Conservation (phyloP, 176 grass and related monocot genomes). For the Pharus latifolius region DNA sequence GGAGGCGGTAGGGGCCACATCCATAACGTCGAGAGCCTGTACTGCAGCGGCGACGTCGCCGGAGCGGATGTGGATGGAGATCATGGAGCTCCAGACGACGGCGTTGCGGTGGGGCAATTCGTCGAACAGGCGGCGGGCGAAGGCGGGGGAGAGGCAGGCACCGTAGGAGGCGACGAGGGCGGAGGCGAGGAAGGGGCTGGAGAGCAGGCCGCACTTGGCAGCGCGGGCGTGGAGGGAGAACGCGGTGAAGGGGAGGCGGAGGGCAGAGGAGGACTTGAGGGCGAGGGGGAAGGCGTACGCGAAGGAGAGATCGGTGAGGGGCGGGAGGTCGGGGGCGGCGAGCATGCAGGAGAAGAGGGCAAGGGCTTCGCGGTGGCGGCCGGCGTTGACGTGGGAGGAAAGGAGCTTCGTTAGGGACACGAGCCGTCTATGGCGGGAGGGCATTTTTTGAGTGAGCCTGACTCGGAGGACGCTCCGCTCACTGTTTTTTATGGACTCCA, state of each 20-base stretch:
- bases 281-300: conserved; percentile 40
- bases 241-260: conserved; percentile 17
- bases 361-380: conserved; percentile 44
- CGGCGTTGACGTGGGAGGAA: conserved; percentile 35
- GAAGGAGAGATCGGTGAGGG: conserved; percentile 48
- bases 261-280: conserved; percentile 56
- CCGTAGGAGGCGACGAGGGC: conserved; percentile 46
- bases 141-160: neutral
- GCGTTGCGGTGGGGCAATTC: conserved; percentile 45
- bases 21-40: conserved; percentile 29
- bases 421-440: conserved; percentile 28
- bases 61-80: conserved; percentile 31
- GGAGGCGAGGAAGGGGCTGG: conserved; percentile 38
- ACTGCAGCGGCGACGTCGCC: conserved; percentile 15
- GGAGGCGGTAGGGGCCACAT: conserved; percentile 29
- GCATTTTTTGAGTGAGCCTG: conserved; percentile 2
- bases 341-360: conserved; percentile 45
- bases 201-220: conserved; percentile 30
- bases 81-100: conserved; percentile 61
- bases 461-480: neutral
- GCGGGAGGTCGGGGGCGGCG: conserved; percentile 30
- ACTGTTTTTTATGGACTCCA: no score
- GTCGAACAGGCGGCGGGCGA: conserved; percentile 55
- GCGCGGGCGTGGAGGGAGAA: conserved; percentile 25
- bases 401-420: conserved; percentile 42